Evolutionary conservation across 1,284 basidiomycete genomes (phyloP), one percentile per base, ranked within the genome.

Genomic region (Malassezia restricta): DNA sequence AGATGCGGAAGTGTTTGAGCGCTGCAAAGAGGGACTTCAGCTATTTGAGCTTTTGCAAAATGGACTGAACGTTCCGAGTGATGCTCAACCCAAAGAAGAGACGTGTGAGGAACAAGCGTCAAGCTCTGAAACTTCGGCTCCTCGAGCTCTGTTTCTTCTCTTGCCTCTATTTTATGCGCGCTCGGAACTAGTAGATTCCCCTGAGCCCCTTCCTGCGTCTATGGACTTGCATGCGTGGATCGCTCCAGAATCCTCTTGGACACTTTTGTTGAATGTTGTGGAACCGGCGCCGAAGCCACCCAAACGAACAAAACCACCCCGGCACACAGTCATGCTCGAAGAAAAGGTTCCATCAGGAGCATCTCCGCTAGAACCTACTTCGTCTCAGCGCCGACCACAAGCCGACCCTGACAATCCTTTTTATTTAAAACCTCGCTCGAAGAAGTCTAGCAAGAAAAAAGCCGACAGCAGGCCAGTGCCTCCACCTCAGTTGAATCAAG

Each of bases 1-100:
- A 3, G 80, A 91, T 62, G 82, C 88, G 33, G 91, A 95, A 68
- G 84, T 96, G 11, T 87, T 90, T 74, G 89, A 96, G 74, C 78
- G 92, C 64, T 86, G 88, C 5, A 82, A 85, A 11, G 88, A 92
- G 64, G 78, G 84, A 32, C 71, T 83, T 2, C 83, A 88, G 65
- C 75, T 95, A 3, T 84, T 92, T 63, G 78, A 77, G 1, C 86
- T 95, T 62, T 80, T 94, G 48, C 78, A 82, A 45, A 83, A 83
- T 9, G n/a, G 76, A 58, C 12, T 35, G 43, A 8, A 17, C 39
- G 33, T 29, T 24, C 30, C 32, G 14, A 7, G 24, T 20, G 43
- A 40, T 5, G 39, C 17, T 2, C 12, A 40, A 24, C 11, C 9
- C 20, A n/a, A 40, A 2, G 20, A 7, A 11, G 8, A n/a, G n/a